Conservation (phyloP, 768 basidiomycete species). For the Coprinopsis cinerea region DNA sequence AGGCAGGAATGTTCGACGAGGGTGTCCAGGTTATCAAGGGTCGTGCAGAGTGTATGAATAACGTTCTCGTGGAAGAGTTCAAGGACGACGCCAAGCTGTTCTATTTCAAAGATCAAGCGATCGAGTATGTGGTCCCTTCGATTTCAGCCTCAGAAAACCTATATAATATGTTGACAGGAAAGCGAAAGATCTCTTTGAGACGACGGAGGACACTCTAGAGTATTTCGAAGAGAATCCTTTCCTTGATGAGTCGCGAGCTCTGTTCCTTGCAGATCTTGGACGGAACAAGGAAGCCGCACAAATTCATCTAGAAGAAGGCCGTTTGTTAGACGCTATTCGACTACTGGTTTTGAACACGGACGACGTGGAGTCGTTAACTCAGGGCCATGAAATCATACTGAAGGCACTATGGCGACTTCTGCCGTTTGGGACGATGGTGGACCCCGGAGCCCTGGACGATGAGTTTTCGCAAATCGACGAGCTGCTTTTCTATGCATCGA, state of each 20-base stretch:
- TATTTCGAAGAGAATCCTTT: constrained; percentile 48
- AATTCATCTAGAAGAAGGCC: constrained; percentile 43
- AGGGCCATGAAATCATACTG: constrained; percentile 35
- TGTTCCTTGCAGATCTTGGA: constrained; percentile 36
- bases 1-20: constrained; percentile 37
- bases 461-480: not conserved
- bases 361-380: constrained; percentile 22
- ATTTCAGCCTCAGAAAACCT: too few relatives aligned
- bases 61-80: constrained; percentile 29
- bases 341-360: constrained; percentile 31
- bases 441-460: not conserved
- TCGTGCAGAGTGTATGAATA: constrained; percentile 25
- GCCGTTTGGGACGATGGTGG: constrained; percentile 31
- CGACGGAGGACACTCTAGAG: constrained; percentile 44
- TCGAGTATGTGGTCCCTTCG: constrained; percentile 25
- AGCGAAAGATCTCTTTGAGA: constrained; percentile 39
- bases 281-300: constrained; percentile 45
- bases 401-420: constrained; percentile 42
- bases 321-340: constrained; percentile 40
- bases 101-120: constrained; percentile 34
- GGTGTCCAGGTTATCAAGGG: constrained; percentile 39
- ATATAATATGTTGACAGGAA: too few relatives aligned
- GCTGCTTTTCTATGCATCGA: constrained; percentile 6
- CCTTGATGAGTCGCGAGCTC: constrained; percentile 42
- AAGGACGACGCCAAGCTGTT: constrained; percentile 39